A percentile compares a stretch with the other conserved stretches of the same genome.
phyloP scores from a whole-genome alignment of 306 rosid genomes.

The Cucurbita moschata region DNA sequence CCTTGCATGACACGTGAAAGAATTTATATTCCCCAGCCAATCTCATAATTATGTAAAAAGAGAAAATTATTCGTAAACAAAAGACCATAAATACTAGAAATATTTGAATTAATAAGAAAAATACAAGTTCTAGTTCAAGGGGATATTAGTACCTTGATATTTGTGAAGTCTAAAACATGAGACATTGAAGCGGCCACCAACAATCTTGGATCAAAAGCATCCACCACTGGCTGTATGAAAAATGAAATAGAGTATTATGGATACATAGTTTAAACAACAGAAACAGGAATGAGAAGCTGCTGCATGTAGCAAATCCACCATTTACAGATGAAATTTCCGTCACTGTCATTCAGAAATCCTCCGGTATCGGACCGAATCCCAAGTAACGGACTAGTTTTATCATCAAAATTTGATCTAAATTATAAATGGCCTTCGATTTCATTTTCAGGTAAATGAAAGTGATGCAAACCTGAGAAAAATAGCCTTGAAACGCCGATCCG shows the following conservation, averaged over 20 bases:
- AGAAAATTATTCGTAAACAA: neutral
- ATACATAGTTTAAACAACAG: neutral
- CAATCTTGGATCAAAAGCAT: conserved; percentile 96
- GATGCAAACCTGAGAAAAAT: conserved; percentile 71
- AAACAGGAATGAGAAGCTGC: neutral
- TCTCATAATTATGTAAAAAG: neutral
- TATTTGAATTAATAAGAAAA: neutral
- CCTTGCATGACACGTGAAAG: neutral
- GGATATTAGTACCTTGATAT: conserved; percentile 35
- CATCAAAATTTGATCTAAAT: neutral
- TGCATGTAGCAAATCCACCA: neutral
- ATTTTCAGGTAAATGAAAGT: conserved; percentile 4
- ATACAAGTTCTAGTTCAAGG: neutral
- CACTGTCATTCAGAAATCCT: neutral
- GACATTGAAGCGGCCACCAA: conserved; percentile 66
- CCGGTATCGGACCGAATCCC: neutral
- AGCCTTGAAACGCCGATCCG: conserved; percentile 82
- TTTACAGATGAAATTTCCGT: neutral
- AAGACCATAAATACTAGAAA: neutral
- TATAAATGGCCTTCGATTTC: neutral
- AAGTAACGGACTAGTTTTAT: neutral
- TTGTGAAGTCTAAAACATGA: conserved; percentile 75
- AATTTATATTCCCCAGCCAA: neutral
- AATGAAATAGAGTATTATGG: neutral
- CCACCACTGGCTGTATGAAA: conserved; percentile 77